phyloP scores from a whole-genome alignment of 148 eudicot genomes.

The Dysphania ambrosioides region DNA sequence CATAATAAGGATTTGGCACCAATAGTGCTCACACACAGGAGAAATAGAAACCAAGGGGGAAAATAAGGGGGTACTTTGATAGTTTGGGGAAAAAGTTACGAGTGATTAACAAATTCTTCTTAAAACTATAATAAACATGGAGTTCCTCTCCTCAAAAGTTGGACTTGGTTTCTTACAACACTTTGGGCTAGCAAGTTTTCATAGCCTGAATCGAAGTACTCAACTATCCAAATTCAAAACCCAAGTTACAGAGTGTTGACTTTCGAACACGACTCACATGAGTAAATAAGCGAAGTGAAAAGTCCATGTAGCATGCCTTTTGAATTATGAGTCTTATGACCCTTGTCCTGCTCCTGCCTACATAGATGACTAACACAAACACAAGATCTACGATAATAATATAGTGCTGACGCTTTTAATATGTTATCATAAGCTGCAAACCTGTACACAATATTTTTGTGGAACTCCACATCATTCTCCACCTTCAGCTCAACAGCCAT shows the following conservation, averaged over 20 bases:
- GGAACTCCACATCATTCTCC: slow-evolving; percentile 75
- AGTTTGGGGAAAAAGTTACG: not conserved
- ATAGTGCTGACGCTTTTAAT: not conserved
- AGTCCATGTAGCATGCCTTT: not conserved
- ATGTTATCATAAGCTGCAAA: slow-evolving; percentile 27
- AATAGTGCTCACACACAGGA: not conserved
- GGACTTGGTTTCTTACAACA: not conserved
- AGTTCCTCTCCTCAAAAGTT: not conserved
- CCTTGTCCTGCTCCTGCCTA: not conserved
- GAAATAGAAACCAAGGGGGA: not conserved
- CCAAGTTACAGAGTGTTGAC: not conserved
- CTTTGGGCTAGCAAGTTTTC: not conserved
- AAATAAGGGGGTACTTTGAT: not conserved
- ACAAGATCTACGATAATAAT: not conserved
- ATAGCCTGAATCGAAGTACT: not conserved
- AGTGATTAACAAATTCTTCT: too few relatives aligned
- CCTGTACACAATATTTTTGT: slow-evolving; percentile 83
- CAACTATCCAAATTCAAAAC: not conserved
- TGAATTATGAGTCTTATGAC: not conserved
- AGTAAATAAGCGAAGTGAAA: not conserved
- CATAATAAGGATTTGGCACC: not conserved
- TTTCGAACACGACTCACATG: not conserved
- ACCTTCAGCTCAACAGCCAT: slow-evolving; percentile 64
- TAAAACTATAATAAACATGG: not conserved
- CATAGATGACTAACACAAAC: not conserved